phyloP scores from a whole-genome alignment of 139 green algal species.

The Micromonas commoda region DNA sequence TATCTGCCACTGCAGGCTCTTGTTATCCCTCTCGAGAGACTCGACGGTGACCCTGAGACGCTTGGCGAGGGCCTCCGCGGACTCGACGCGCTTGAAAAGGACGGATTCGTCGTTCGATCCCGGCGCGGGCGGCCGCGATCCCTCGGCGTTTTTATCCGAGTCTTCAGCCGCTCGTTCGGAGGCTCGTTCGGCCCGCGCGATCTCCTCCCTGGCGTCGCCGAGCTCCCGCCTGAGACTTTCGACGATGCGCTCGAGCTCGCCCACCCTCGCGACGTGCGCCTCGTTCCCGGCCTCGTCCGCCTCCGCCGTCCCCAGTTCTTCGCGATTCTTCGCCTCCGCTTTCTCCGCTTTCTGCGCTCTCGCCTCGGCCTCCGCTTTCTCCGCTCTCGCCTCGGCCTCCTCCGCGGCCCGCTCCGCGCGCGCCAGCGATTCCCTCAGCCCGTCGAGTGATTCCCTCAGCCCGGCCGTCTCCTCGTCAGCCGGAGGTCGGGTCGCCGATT shows the following conservation, averaged over 20 bases:
- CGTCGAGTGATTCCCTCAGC: not conserved
- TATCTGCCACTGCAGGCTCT: not conserved
- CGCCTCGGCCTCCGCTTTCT: not conserved
- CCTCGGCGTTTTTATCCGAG: too few species aligned
- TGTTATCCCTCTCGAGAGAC: not conserved
- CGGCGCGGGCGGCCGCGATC: too few species aligned
- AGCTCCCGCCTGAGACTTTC: too few species aligned
- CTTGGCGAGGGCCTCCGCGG: not conserved
- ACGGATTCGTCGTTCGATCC: not conserved
- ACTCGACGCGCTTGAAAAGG: not conserved
- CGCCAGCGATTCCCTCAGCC: not conserved
- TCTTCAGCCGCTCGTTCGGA: too few species aligned
- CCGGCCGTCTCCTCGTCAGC: not conserved
- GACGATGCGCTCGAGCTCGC: too few species aligned
- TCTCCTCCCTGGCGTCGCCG: too few species aligned
- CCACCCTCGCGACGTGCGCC: too few species aligned
- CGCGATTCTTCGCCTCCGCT: too few species aligned
- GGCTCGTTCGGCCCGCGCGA: too few species aligned
- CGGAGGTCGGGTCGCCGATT: too few species aligned
- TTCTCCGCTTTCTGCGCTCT: not conserved
- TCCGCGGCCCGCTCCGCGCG: not conserved
- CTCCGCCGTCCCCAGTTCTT: not conserved
- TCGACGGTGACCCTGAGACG: not conserved
- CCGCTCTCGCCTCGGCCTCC: not conserved
- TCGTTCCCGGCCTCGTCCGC: too few species aligned